A percentile compares a stretch with the other conserved stretches of the same genome.
phyloP scores from a whole-genome alignment of 2,329 filamentous ascomycete species.

The Neocucurbitaria cava region DNA sequence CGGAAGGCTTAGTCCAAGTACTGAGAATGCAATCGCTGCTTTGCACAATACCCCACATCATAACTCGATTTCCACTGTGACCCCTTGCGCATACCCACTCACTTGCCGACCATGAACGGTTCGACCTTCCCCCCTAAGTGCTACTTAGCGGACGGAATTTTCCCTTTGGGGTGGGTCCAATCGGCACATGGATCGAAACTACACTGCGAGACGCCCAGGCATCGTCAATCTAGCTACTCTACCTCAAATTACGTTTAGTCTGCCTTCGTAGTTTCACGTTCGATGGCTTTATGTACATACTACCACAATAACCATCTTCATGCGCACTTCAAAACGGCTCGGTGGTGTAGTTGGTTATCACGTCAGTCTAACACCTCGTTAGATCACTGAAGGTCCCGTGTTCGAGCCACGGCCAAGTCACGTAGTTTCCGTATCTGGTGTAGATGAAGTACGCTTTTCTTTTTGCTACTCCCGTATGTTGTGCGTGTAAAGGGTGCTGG shows the following conservation, averaged over 20 bases:
- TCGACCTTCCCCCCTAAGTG: neutral
- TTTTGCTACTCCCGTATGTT: neutral
- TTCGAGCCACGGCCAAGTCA: slow-evolving; percentile 14
- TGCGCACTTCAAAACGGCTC: slow-evolving; percentile 18
- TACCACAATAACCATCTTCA: neutral
- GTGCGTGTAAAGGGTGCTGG: too few species aligned
- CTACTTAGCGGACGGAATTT: too few species aligned
- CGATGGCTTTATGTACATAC: neutral
- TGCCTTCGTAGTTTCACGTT: too few species aligned
- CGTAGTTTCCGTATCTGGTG: neutral
- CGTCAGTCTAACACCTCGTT: slow-evolving; percentile 49
- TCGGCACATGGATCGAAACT: too few species aligned
- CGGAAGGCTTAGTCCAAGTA: neutral
- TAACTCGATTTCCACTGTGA: neutral
- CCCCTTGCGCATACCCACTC: neutral
- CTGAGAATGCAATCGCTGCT: neutral
- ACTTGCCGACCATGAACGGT: neutral
- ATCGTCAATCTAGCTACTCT: neutral
- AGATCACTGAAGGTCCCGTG: slow-evolving; percentile 50
- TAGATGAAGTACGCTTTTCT: neutral
- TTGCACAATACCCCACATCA: neutral
- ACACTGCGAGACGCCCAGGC: too few species aligned
- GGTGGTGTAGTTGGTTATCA: slow-evolving; percentile 56
- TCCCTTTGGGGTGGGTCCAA: too few species aligned
- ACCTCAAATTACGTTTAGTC: neutral